phyloP scores from a whole-genome alignment of 768 basidiomycete species.

The Auricularia sp. region DNA sequence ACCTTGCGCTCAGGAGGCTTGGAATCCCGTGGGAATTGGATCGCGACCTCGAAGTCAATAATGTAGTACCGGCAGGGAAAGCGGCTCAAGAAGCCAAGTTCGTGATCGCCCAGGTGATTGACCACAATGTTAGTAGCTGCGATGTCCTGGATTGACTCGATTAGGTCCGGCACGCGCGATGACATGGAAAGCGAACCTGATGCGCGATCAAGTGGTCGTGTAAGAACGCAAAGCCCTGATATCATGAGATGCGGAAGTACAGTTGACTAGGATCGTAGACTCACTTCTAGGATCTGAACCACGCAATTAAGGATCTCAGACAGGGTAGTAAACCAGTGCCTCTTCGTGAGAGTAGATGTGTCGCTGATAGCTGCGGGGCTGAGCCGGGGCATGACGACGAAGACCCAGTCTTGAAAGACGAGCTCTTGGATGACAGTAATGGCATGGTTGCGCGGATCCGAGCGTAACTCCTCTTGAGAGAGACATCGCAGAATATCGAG shows the following conservation, averaged over 20 bases:
- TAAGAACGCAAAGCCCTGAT: not conserved
- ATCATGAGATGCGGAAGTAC: not conserved
- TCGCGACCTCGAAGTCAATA: not conserved
- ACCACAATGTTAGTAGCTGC: not conserved
- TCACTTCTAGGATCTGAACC: not conserved
- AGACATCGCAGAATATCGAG: not conserved
- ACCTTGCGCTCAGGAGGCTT: not conserved
- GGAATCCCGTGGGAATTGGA: not conserved
- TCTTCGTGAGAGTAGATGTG: not conserved
- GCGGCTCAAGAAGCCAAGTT: not conserved
- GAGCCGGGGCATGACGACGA: not conserved
- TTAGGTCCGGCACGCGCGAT: too few relatives aligned
- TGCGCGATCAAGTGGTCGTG: not conserved
- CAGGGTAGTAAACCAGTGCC: not conserved
- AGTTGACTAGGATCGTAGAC: not conserved
- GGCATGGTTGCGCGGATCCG: not conserved
- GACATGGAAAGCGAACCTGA: not conserved
- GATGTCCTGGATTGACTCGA: not conserved
- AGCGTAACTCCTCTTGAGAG: not conserved
- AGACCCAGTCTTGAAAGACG: not conserved
- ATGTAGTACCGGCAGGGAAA: not conserved
- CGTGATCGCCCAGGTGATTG: not conserved
- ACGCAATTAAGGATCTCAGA: not conserved
- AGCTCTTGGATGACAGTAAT: not conserved
- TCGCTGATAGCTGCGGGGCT: not conserved